Evolutionary conservation across 257 asterid species (phyloP).

Genomic region (Nicotiana benthamiana): DNA sequence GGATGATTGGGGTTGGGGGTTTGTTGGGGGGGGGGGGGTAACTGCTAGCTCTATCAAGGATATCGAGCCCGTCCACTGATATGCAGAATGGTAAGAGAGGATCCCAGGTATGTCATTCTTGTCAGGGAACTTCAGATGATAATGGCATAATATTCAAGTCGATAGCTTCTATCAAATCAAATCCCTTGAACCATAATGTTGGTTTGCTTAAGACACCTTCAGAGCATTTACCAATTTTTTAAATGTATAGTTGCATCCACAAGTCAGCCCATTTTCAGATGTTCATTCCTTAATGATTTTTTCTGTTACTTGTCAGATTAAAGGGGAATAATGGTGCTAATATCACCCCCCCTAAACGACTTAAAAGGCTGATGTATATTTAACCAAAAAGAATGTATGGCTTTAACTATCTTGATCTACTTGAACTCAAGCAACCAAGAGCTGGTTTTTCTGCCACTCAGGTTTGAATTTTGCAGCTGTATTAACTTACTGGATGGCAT

Average conservation of each 20-base stretch:
- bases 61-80: not conserved
- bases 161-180: not conserved
- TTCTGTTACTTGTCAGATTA: not conserved
- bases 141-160: not conserved
- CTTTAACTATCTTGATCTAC: conserved; percentile 14
- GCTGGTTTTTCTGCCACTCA: conserved; percentile 13
- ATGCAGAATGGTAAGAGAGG: not conserved
- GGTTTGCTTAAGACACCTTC: not conserved
- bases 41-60: not conserved
- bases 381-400: conserved; percentile 7
- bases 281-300: not conserved
- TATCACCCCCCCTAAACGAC: not conserved
- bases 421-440: conserved; percentile 22
- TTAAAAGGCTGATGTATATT: not conserved
- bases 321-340: not conserved
- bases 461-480: conserved; percentile 3
- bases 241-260: not conserved
- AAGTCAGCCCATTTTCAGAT: not conserved
- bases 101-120: not conserved
- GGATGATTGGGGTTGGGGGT: no score
- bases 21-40: no score
- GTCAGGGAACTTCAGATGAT: not conserved
- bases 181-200: not conserved
- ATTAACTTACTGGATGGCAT: conserved; percentile 16
- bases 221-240: not conserved